These are phyloP conservation scores for Drechslera avenae DNA, from an alignment of 2,329 filamentous ascomycete species.

Conservation along the genomic window DNA sequence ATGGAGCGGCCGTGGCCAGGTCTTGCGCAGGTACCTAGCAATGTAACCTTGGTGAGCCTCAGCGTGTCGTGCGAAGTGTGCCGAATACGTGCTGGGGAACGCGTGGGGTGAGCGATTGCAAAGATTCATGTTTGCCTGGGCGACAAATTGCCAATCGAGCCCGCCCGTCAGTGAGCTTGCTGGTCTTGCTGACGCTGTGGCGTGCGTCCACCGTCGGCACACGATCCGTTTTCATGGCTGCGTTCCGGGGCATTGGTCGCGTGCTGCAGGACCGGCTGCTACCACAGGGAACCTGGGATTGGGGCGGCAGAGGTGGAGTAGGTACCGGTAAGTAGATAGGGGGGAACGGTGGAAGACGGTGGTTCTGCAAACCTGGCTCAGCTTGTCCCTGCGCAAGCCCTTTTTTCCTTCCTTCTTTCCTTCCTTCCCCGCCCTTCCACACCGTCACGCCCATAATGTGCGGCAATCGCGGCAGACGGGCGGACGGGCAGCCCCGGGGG, in stretches of 20 bases:
- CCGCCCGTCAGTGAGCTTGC: constrained; percentile 4
- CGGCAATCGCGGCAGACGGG: no score
- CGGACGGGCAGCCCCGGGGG: no score
- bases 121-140: not conserved
- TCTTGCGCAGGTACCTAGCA: not conserved
- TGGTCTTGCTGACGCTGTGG: constrained; percentile 2
- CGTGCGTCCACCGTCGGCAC: constrained; percentile 6
- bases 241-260: constrained; percentile 13
- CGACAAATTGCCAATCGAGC: not conserved
- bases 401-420: no score
- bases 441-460: no score
- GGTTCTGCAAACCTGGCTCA: no score
- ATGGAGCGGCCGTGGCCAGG: not conserved
- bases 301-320: no score
- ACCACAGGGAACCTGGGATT: no score
- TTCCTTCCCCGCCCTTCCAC: no score
- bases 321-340: no score
- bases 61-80: not conserved
- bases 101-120: constrained; percentile 11
- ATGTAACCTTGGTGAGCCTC: not conserved
- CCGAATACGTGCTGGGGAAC: constrained; percentile 3
- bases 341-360: no score
- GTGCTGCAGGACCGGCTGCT: constrained; percentile 5
- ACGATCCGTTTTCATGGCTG: constrained; percentile 9
- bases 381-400: no score